These are phyloP conservation scores for Pseudohalonectria lignicola DNA, from an alignment of 2,329 filamentous ascomycete genomes.

Conservation along the genomic window DNA sequence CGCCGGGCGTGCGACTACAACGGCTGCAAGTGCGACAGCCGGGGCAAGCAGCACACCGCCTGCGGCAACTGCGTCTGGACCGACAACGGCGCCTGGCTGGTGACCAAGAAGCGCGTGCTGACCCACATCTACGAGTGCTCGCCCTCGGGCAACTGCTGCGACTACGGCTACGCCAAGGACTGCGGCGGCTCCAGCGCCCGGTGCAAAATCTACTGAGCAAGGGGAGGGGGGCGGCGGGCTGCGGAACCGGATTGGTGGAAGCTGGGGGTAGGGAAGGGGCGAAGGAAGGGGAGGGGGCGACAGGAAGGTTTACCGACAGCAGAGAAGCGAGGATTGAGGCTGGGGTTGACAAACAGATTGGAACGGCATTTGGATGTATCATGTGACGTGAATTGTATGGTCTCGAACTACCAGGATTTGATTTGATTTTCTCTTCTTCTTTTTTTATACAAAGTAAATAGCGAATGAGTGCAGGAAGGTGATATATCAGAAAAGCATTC, in stretches of 20 bases:
- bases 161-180: slow-evolving; percentile 10
- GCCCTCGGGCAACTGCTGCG: slow-evolving; percentile 11
- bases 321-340: too few relatives aligned
- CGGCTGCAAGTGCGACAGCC: slow-evolving; percentile 13
- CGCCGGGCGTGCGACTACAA: slow-evolving; percentile 12
- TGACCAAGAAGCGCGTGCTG: slow-evolving; percentile 10
- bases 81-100: slow-evolving; percentile 6
- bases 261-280: neutral
- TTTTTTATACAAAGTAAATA: too few relatives aligned
- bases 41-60: slow-evolving; percentile 11
- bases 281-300: neutral
- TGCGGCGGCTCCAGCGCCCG: slow-evolving; percentile 6
- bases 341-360: too few relatives aligned
- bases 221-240: too few relatives aligned
- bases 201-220: neutral
- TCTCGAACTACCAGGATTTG: too few relatives aligned
- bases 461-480: too few relatives aligned
- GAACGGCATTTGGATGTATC: too few relatives aligned
- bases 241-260: too few relatives aligned
- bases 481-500: too few relatives aligned
- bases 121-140: slow-evolving; percentile 14
- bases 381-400: too few relatives aligned
- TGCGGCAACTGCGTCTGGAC: slow-evolving; percentile 14
- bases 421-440: too few relatives aligned
- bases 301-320: too few relatives aligned